Conservation (phyloP, 139 green algal species). For the Chlamydomonas asymmetrica region DNA sequence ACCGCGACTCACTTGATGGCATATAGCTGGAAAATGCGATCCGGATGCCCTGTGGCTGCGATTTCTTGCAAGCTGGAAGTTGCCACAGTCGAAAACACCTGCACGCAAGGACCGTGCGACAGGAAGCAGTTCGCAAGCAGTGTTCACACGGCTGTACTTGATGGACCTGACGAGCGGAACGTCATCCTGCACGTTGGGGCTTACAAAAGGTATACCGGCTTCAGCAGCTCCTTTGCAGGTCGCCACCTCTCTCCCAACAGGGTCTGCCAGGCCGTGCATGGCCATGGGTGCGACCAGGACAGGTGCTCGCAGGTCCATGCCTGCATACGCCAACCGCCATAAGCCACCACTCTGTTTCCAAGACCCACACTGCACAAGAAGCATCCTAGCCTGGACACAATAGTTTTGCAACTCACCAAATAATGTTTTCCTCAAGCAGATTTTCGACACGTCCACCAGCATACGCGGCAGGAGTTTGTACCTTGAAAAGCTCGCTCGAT, state of each 20-base stretch:
- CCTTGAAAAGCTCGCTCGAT: constrained; percentile 41
- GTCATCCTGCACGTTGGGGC: background rate
- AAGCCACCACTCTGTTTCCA: background rate
- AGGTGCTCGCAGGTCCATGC: constrained; percentile 53
- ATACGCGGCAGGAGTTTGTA: constrained; percentile 63
- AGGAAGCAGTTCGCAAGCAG: too few species aligned
- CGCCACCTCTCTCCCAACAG: constrained; percentile 66
- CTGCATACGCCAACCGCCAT: constrained; percentile 26
- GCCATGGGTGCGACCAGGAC: constrained; percentile 86
- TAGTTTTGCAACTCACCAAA: constrained; percentile 37
- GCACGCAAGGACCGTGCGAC: too few species aligned
- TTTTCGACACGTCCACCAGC: constrained; percentile 61
- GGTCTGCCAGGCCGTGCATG: constrained; percentile 78
- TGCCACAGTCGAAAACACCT: constrained; percentile 77
- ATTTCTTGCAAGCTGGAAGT: constrained; percentile 60
- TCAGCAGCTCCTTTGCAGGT: constrained; percentile 44
- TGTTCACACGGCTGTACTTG: background rate
- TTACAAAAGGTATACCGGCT: constrained; percentile 52
- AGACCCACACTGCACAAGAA: background rate
- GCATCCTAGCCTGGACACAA: background rate
- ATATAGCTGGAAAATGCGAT: constrained; percentile 81
- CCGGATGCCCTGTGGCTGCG: constrained; percentile 29
- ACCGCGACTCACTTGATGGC: constrained; percentile 52
- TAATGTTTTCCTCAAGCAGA: constrained; percentile 46
- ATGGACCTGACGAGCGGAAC: constrained; percentile 11